phyloP scores from a whole-genome alignment of 2,329 filamentous ascomycete species.

The Allantophomopsis lycopodina region DNA sequence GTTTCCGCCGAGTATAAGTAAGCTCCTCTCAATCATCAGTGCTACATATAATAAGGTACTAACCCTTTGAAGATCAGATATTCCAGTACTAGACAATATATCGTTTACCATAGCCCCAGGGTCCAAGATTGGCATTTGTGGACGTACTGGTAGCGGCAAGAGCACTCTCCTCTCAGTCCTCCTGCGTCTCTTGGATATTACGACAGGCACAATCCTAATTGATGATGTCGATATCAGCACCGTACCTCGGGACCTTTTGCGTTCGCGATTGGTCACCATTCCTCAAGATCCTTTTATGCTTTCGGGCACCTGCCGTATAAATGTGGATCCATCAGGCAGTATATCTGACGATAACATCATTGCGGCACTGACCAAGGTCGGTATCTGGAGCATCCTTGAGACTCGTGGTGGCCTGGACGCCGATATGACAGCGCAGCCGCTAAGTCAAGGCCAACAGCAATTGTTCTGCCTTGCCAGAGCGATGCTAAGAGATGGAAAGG shows the following conservation, averaged over 20 bases:
- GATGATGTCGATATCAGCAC: conserved; percentile 75
- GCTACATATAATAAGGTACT: background rate
- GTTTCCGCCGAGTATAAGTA: conserved; percentile 1
- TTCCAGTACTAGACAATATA: background rate
- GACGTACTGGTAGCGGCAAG: conserved; percentile 53
- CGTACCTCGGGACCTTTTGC: conserved; percentile 80
- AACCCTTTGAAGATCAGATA: background rate
- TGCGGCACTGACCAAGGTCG: conserved; percentile 67
- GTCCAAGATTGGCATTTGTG: conserved; percentile 34
- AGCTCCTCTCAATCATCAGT: background rate
- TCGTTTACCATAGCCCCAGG: conserved; percentile 48
- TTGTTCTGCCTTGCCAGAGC: conserved; percentile 81
- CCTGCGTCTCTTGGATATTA: conserved; percentile 81
- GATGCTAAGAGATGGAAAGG: conserved; percentile 68
- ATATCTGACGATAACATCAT: conserved; percentile 83
- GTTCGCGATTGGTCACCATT: conserved; percentile 85
- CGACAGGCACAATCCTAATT: conserved; percentile 72
- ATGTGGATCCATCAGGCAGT: conserved; percentile 74
- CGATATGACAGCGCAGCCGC: conserved; percentile 57
- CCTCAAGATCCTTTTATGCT: conserved; percentile 90
- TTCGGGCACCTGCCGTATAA: conserved; percentile 73
- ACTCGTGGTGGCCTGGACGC: conserved; percentile 21
- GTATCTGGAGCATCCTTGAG: conserved; percentile 19
- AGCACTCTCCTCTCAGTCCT: conserved; percentile 80
- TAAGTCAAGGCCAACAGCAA: conserved; percentile 65